phyloP scores from a whole-genome alignment of 2,329 filamentous ascomycete genomes.

The Monosporascus sp. region DNA sequence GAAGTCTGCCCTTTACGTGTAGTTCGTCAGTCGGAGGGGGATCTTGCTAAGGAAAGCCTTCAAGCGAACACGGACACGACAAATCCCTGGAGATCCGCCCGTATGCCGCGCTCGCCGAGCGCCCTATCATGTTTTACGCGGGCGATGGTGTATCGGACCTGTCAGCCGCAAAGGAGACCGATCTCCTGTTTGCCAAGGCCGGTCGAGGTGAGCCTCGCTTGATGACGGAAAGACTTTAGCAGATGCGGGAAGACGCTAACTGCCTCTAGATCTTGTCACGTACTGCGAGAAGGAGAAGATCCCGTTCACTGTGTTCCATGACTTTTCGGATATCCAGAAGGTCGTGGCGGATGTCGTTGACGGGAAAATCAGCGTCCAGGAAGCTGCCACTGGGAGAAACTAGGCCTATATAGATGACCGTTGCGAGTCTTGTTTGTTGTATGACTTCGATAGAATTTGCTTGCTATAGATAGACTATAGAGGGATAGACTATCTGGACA shows the following conservation, averaged over 20 bases:
- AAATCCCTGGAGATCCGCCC: slow-evolving; percentile 89
- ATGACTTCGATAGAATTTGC: not conserved
- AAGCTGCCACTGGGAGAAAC: slow-evolving; percentile 53
- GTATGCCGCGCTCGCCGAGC: slow-evolving; percentile 70
- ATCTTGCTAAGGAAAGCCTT: slow-evolving; percentile 6
- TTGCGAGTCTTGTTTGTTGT: too few species aligned
- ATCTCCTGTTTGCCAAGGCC: slow-evolving; percentile 89
- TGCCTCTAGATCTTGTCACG: slow-evolving; percentile 67
- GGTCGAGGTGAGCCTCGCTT: slow-evolving; percentile 62
- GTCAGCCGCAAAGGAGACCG: slow-evolving; percentile 86
- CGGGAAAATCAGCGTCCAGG: slow-evolving; percentile 65
- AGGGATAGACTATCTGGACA: too few species aligned
- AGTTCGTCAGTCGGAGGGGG: not conserved
- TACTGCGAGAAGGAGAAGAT: slow-evolving; percentile 82
- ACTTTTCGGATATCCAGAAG: slow-evolving; percentile 74
- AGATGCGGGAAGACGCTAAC: slow-evolving; percentile 8
- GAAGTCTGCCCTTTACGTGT: not conserved
- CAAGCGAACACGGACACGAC: slow-evolving; percentile 86
- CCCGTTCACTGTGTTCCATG: slow-evolving; percentile 81
- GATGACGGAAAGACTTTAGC: not conserved
- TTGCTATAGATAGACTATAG: not conserved
- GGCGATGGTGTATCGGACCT: slow-evolving; percentile 92
- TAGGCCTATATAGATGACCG: slow-evolving; percentile 1
- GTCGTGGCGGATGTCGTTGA: slow-evolving; percentile 74
- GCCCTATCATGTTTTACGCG: slow-evolving; percentile 88